These are phyloP conservation scores for Rutstroemia sydowiana DNA, from an alignment of 2,329 filamentous ascomycete species.

Conservation along the genomic window DNA sequence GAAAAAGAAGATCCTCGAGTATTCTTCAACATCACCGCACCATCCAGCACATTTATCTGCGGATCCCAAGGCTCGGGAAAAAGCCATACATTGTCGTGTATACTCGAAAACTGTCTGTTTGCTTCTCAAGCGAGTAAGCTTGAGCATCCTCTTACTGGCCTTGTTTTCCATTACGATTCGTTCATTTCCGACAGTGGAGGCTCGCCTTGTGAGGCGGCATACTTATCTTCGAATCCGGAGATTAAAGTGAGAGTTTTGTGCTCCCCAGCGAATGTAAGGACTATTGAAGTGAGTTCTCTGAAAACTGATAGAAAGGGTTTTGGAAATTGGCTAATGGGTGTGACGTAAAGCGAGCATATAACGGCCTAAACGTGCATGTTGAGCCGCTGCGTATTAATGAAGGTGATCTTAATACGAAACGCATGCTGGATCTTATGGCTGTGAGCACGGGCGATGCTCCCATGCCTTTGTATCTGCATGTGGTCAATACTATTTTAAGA, in stretches of 20 bases:
- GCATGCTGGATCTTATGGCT: slow-evolving; percentile 50
- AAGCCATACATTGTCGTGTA: slow-evolving; percentile 50
- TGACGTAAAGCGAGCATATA: not conserved
- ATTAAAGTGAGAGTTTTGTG: slow-evolving; percentile 45
- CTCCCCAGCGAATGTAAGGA: slow-evolving; percentile 39
- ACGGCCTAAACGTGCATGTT: slow-evolving; percentile 36
- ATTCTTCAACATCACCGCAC: slow-evolving; percentile 46
- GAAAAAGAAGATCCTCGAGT: slow-evolving; percentile 29
- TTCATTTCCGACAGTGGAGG: slow-evolving; percentile 12
- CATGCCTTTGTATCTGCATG: slow-evolving; percentile 46
- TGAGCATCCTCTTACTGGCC: slow-evolving; percentile 39
- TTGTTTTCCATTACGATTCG: slow-evolving; percentile 49
- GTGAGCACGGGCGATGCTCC: slow-evolving; percentile 32
- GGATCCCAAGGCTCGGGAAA: slow-evolving; percentile 57
- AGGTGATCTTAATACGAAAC: slow-evolving; percentile 41
- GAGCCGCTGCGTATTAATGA: slow-evolving; percentile 39
- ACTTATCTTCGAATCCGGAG: slow-evolving; percentile 38
- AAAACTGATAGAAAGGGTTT: not conserved
- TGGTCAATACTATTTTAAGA: slow-evolving; percentile 41
- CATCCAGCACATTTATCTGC: slow-evolving; percentile 54
- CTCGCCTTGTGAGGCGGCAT: slow-evolving; percentile 46
- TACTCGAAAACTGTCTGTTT: slow-evolving; percentile 43
- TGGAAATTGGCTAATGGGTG: not conserved
- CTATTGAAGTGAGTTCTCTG: slow-evolving; percentile 30
- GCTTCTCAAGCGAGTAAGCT: slow-evolving; percentile 35